A percentile compares a stretch with the other conserved stretches of the same genome.
Conservation (phyloP, 768 basidiomycete species). For the Macrolepiota albuminosa region DNA sequence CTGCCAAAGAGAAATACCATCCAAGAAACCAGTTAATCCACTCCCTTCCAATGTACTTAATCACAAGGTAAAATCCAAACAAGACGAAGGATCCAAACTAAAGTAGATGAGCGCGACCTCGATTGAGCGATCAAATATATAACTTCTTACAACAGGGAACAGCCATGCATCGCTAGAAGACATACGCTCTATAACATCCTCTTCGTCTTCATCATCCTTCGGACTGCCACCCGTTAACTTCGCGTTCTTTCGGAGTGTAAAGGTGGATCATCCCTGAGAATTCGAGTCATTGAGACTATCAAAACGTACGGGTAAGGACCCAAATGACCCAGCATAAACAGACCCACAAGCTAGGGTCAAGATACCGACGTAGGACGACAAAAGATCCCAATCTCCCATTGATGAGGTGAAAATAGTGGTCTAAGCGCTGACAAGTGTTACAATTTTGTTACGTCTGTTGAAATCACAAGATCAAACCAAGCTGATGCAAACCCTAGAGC, state of each 20-base stretch:
- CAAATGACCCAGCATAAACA: slow-evolving; percentile 67
- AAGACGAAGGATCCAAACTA: slow-evolving; percentile 70
- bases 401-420: neutral
- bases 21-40: slow-evolving; percentile 82
- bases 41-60: slow-evolving; percentile 72
- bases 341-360: slow-evolving; percentile 59
- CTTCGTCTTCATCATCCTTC: slow-evolving; percentile 48
- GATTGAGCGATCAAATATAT: neutral
- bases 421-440: too few species aligned
- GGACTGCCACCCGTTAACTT: slow-evolving; percentile 16
- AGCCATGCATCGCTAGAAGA: slow-evolving; percentile 69
- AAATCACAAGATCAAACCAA: neutral
- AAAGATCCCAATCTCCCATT: slow-evolving; percentile 47
- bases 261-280: neutral
- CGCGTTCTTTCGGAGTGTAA: slow-evolving; percentile 16
- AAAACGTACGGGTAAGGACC: slow-evolving; percentile 58
- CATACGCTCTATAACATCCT: slow-evolving; percentile 54
- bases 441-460: neutral
- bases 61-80: slow-evolving; percentile 60
- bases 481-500: neutral
- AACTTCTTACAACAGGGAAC: slow-evolving; percentile 62
- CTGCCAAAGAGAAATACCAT: slow-evolving; percentile 67
- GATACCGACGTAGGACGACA: slow-evolving; percentile 68
- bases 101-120: neutral
- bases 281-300: neutral